These are phyloP conservation scores for Metarhizium sp. DNA, from an alignment of 2,329 filamentous ascomycete species.

Conservation along the genomic window DNA sequence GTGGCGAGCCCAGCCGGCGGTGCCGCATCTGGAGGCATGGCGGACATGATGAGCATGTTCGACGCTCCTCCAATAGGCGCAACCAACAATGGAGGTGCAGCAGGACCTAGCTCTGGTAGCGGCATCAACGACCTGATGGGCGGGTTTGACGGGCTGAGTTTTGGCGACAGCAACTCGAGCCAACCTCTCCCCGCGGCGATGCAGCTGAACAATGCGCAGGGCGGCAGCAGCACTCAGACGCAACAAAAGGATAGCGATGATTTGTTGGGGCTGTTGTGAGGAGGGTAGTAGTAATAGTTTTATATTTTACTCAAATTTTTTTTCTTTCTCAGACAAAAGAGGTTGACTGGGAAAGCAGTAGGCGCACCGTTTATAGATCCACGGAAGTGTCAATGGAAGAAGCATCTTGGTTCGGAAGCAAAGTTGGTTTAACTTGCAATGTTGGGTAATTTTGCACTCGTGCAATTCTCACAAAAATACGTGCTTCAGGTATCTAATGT, in stretches of 20 bases:
- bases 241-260: constrained; percentile 53
- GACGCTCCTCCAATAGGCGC: constrained; percentile 50
- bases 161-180: constrained; percentile 46
- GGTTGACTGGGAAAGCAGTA: not conserved
- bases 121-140: constrained; percentile 84
- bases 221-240: constrained; percentile 14
- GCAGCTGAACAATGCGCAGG: constrained; percentile 37
- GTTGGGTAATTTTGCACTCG: not conserved
- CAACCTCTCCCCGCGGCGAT: constrained; percentile 57
- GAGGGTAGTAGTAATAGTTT: not conserved
- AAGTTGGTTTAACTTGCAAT: not conserved
- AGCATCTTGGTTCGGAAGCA: not conserved
- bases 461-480: not conserved
- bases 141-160: constrained; percentile 73
- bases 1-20: constrained; percentile 51
- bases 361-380: constrained; percentile 2
- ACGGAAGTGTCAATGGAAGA: not conserved
- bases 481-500: not conserved
- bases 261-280: constrained; percentile 36
- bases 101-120: constrained; percentile 30
- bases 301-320: not conserved
- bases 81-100: constrained; percentile 19
- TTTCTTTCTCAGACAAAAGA: not conserved
- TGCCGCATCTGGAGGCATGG: constrained; percentile 38
- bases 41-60: constrained; percentile 61